These are phyloP conservation scores for Chaetomiaceae sp. DNA, from an alignment of 2,329 filamentous ascomycete species.

Conservation along the genomic window DNA sequence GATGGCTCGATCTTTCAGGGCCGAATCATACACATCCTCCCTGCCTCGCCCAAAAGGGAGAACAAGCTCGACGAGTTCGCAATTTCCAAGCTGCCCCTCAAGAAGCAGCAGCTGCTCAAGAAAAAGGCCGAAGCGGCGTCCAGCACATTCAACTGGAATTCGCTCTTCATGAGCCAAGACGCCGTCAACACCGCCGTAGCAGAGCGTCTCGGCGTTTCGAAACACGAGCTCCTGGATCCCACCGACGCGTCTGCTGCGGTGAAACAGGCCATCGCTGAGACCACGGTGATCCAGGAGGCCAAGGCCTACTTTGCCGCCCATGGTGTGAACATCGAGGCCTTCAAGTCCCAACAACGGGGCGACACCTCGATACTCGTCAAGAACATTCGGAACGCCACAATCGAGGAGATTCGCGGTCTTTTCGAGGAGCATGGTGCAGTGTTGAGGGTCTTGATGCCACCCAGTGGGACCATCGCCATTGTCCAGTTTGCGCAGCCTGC, in stretches of 20 bases:
- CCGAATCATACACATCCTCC: conserved; percentile 83
- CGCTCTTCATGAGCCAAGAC: conserved; percentile 98
- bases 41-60: conserved; percentile 76
- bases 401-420: conserved; percentile 71
- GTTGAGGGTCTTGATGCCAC: conserved; percentile 81
- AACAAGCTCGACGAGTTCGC: conserved; percentile 81
- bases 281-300: conserved; percentile 91
- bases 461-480: conserved; percentile 88
- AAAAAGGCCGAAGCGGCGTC: conserved; percentile 76
- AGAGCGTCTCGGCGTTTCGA: conserved; percentile 79
- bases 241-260: conserved; percentile 91
- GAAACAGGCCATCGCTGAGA: conserved; percentile 95
- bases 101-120: conserved; percentile 88
- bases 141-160: conserved; percentile 92
- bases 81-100: conserved; percentile 85
- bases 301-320: conserved; percentile 86
- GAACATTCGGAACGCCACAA: conserved; percentile 82
- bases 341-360: conserved; percentile 78
- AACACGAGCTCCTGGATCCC: conserved; percentile 90
- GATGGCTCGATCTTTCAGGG: conserved; percentile 91
- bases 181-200: conserved; percentile 89
- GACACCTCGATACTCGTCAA: conserved; percentile 88
- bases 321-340: conserved; percentile 86
- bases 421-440: conserved; percentile 86
- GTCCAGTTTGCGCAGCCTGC: conserved; percentile 78